Conservation (phyloP, 495 filamentous ascomycete genomes). For the Penicillium canescens region DNA sequence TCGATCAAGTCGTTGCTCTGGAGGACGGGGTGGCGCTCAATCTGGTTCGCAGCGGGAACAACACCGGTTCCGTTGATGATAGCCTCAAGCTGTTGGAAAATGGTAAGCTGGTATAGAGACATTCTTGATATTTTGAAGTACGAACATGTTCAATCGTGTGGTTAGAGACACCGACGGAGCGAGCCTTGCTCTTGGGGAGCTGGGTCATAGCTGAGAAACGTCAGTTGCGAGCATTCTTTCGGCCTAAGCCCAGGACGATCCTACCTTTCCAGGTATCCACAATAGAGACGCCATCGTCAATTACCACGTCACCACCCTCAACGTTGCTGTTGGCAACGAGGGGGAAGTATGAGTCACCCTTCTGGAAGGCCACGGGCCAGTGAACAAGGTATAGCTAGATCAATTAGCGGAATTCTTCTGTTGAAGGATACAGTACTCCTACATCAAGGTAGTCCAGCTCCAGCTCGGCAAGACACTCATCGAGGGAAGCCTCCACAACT, state of each 20-base stretch:
- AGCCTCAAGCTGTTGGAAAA: constrained; percentile 41
- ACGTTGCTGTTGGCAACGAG: constrained; percentile 34
- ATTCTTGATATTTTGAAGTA: not conserved
- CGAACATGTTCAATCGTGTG: constrained; percentile 45
- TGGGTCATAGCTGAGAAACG: constrained; percentile 42
- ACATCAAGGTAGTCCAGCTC: constrained; percentile 52
- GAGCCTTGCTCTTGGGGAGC: constrained; percentile 52
- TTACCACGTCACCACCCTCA: constrained; percentile 40
- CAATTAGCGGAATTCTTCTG: not conserved
- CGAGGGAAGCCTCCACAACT: constrained; percentile 45
- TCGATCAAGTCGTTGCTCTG: constrained; percentile 44
- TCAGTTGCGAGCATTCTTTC: not conserved
- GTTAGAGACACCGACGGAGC: constrained; percentile 54
- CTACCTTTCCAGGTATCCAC: constrained; percentile 52
- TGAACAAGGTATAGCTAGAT: constrained; percentile 52
- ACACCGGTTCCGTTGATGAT: constrained; percentile 50
- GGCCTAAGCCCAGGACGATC: not conserved
- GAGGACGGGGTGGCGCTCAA: constrained; percentile 52
- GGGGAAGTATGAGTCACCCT: constrained; percentile 45
- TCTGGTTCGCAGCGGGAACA: constrained; percentile 51
- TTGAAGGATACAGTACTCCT: constrained; percentile 4
- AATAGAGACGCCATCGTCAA: constrained; percentile 50
- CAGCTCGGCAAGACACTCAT: constrained; percentile 48
- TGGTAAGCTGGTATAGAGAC: constrained; percentile 1
- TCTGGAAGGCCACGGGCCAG: constrained; percentile 51